Evolutionary conservation across 768 basidiomycete genomes (phyloP).

Genomic region (Suillus clintonianus): DNA sequence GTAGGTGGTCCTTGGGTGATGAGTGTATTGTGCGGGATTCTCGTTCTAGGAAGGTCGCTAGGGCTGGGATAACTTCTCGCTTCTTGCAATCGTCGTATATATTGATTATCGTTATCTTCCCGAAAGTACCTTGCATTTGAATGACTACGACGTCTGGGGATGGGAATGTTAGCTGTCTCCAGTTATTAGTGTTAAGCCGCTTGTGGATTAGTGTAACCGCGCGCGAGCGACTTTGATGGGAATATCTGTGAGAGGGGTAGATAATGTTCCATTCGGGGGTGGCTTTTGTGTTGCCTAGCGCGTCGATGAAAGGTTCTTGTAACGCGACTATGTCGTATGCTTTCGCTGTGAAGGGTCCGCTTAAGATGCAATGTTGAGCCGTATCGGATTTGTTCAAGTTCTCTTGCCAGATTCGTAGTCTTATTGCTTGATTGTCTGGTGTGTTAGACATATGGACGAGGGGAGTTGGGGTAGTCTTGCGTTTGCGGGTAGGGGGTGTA

Average conservation of each 20-base stretch:
- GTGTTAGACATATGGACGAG: neutral
- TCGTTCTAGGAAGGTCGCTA: no score
- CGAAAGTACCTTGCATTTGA: neutral
- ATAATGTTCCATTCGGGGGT: neutral
- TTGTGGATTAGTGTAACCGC: neutral
- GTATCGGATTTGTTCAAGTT: slow-evolving; percentile 28
- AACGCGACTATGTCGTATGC: no score
- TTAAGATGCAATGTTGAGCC: slow-evolving; percentile 17
- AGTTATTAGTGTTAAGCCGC: neutral
- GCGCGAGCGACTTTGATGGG: neutral
- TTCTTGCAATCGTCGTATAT: no score
- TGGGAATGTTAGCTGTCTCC: neutral
- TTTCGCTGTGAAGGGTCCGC: no score
- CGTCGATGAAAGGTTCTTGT: no score
- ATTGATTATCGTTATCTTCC: neutral
- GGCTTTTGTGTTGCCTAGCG: neutral
- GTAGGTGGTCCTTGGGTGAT: no score
- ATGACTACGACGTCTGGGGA: neutral
- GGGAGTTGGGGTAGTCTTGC: neutral
- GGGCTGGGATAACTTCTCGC: no score
- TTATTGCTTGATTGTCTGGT: neutral
- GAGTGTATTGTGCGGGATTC: no score
- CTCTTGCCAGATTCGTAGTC: slow-evolving; percentile 28
- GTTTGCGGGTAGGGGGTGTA: no score
- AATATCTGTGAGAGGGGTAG: neutral